phyloP scores from a whole-genome alignment of 2,329 filamentous ascomycete species.

The Aspergillus transmontanensis region DNA sequence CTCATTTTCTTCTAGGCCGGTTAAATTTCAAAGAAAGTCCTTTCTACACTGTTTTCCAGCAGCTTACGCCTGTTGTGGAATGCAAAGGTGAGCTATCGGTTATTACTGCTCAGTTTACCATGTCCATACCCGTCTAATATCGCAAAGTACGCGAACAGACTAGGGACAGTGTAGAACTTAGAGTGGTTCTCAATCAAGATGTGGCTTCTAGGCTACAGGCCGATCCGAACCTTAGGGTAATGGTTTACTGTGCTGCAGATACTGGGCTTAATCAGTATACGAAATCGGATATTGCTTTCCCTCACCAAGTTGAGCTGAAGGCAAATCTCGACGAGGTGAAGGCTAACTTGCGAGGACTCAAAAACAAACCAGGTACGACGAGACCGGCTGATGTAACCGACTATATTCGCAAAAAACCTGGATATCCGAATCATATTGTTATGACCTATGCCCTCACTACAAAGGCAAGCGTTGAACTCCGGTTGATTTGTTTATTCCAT shows the following conservation, averaged over 20 bases:
- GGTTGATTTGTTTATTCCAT: neutral
- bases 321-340: slow-evolving; percentile 87
- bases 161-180: slow-evolving; percentile 59
- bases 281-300: slow-evolving; percentile 76
- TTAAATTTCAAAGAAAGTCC: slow-evolving; percentile 74
- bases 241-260: slow-evolving; percentile 81
- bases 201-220: slow-evolving; percentile 58
- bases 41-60: slow-evolving; percentile 73
- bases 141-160: slow-evolving; percentile 60
- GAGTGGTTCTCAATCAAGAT: slow-evolving; percentile 60
- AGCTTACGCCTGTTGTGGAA: slow-evolving; percentile 65
- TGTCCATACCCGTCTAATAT: slow-evolving; percentile 20
- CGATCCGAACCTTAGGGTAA: slow-evolving; percentile 68
- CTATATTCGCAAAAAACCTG: slow-evolving; percentile 66
- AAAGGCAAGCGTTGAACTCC: slow-evolving; percentile 62
- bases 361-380: slow-evolving; percentile 94
- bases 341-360: slow-evolving; percentile 89
- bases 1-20: slow-evolving; percentile 45
- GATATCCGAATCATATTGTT: slow-evolving; percentile 75
- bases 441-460: slow-evolving; percentile 91
- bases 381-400: slow-evolving; percentile 88
- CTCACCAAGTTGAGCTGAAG: slow-evolving; percentile 88
- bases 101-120: neutral
- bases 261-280: slow-evolving; percentile 59
- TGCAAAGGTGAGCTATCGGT: slow-evolving; percentile 65